Conservation (phyloP, 1,284 basidiomycete genomes). For the Meripilus lineatus region DNA sequence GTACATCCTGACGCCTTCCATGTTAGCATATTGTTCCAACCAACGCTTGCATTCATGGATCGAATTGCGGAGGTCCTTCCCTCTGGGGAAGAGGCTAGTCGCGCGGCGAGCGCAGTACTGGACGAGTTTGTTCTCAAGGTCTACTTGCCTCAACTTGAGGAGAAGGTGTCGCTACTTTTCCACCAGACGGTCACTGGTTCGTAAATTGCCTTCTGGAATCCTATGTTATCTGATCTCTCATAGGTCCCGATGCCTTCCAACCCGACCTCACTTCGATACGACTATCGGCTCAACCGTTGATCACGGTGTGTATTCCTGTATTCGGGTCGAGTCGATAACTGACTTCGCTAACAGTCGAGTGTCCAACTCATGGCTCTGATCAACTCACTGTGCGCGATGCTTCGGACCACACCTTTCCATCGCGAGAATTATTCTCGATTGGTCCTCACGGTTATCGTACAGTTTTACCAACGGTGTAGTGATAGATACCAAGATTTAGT, state of each 20-base stretch:
- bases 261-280: constrained; percentile 62
- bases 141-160: constrained; percentile 93
- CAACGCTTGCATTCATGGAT: constrained; percentile 84
- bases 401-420: constrained; percentile 93
- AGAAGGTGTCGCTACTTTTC: constrained; percentile 88
- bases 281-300: constrained; percentile 66
- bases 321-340: background rate
- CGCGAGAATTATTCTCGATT: constrained; percentile 91
- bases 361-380: constrained; percentile 87
- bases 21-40: constrained; percentile 90
- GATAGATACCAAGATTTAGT: constrained; percentile 81
- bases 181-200: constrained; percentile 82
- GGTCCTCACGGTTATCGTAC: constrained; percentile 92
- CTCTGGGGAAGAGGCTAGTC: constrained; percentile 64
- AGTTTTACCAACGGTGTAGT: constrained; percentile 94
- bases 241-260: constrained; percentile 83
- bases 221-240: background rate
- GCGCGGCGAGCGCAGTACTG: constrained; percentile 72
- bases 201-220: too few species aligned
- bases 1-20: constrained; percentile 94
- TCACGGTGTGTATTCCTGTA: constrained; percentile 58
- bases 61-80: constrained; percentile 71
- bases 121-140: constrained; percentile 94
- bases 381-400: constrained; percentile 91
- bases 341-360: constrained; percentile 48